phyloP scores from a whole-genome alignment of 208 protist species.

The Eutreptiella sp. region DNA sequence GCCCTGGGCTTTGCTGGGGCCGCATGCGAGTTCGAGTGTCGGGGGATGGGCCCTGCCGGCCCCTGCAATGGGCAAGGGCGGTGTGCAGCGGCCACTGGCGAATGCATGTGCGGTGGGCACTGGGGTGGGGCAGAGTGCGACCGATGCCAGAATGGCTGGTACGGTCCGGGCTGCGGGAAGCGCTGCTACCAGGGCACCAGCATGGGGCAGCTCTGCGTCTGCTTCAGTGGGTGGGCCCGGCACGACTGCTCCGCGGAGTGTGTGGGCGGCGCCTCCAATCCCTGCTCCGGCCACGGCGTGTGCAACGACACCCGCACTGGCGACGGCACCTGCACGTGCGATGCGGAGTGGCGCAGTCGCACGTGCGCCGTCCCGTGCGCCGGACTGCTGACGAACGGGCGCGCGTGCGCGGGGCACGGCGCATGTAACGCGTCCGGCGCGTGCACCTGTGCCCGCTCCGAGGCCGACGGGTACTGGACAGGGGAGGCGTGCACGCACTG shows the following conservation, averaged over 20 bases:
- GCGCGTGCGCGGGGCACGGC: background rate
- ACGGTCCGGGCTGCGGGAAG: background rate
- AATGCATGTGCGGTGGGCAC: constrained; percentile 14
- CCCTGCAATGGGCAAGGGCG: too few relatives aligned
- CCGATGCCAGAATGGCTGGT: background rate
- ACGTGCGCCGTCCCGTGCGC: background rate
- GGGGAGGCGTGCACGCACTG: constrained; percentile 22
- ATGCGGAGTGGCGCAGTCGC: constrained; percentile 1
- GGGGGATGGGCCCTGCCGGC: too few relatives aligned
- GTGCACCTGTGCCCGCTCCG: constrained; percentile 16
- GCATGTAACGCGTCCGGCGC: constrained; percentile 1
- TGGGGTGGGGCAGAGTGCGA: constrained; percentile 17
- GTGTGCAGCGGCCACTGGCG: too few relatives aligned
- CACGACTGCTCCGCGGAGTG: constrained; percentile 10
- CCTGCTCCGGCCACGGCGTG: constrained; percentile 21
- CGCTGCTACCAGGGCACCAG: too few relatives aligned
- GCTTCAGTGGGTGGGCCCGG: too few relatives aligned
- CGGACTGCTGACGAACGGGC: background rate
- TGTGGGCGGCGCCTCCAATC: too few relatives aligned
- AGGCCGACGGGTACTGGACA: constrained; percentile 23
- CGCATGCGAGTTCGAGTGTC: too few relatives aligned
- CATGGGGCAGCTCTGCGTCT: too few relatives aligned
- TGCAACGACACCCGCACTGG: constrained; percentile 21
- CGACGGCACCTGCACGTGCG: constrained; percentile 28
- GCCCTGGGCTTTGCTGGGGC: too few relatives aligned